Percentiles rank a stretch among this genome's conserved stretches.
These are phyloP conservation scores for Grifola frondosa DNA, from an alignment of 1,284 basidiomycete genomes.

Conservation along the genomic window DNA sequence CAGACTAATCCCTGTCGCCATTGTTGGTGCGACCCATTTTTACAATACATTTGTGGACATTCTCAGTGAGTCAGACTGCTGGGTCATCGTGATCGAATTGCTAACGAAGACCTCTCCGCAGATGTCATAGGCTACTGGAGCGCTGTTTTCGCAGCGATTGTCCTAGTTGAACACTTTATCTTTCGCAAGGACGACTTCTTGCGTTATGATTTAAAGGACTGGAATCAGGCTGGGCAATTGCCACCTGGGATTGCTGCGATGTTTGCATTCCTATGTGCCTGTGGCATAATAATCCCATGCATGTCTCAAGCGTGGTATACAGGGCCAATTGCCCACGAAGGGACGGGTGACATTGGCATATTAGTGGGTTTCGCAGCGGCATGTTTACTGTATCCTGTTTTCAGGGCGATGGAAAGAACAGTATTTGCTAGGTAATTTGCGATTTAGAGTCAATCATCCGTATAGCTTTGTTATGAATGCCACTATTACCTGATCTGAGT, in stretches of 20 bases:
- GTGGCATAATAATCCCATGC: slow-evolving; percentile 54
- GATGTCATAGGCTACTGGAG: slow-evolving; percentile 63
- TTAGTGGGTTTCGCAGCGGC: slow-evolving; percentile 46
- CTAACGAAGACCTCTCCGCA: slow-evolving; percentile 16
- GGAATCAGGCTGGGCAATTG: slow-evolving; percentile 39
- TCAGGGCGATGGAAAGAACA: slow-evolving; percentile 40
- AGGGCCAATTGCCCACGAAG: slow-evolving; percentile 44
- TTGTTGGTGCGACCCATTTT: slow-evolving; percentile 58
- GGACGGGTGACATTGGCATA: slow-evolving; percentile 60
- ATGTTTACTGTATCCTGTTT: slow-evolving; percentile 38
- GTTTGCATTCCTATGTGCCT: slow-evolving; percentile 46
- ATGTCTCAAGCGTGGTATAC: slow-evolving; percentile 64
- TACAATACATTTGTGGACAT: slow-evolving; percentile 58
- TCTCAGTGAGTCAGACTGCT: slow-evolving; percentile 40
- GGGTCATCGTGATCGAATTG: not conserved
- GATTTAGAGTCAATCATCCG: not conserved
- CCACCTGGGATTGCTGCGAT: slow-evolving; percentile 51
- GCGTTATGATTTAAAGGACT: slow-evolving; percentile 38
- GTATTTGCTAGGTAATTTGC: slow-evolving; percentile 7
- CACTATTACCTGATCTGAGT: no score
- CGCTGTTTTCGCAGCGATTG: slow-evolving; percentile 49
- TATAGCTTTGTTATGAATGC: not conserved
- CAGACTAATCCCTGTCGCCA: slow-evolving; percentile 59
- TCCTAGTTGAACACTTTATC: slow-evolving; percentile 57
- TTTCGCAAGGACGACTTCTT: slow-evolving; percentile 45